A percentile compares a stretch with the other conserved stretches of the same genome.
Evolutionary conservation across 176 grass and related monocot species (phyloP).

Genomic region (Microstegium vimineum): DNA sequence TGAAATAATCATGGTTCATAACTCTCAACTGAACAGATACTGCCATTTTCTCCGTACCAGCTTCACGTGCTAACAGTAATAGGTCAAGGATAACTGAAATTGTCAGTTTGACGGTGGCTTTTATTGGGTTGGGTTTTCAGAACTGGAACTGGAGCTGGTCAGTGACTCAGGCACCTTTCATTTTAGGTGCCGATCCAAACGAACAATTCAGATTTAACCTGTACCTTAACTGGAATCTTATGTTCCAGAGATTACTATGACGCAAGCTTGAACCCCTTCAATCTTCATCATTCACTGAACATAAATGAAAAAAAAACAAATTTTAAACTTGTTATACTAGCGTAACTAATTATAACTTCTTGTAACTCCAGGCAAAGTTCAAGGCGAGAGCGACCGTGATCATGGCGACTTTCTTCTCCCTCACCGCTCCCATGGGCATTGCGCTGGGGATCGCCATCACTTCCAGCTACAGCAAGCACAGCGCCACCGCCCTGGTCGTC

Average conservation of each 20-base stretch:
- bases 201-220: not conserved
- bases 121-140: not conserved
- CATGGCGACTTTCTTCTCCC: conserved; percentile 88
- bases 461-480: conserved; percentile 58
- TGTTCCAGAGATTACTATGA: not conserved
- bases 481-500: conserved; percentile 47
- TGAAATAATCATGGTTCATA: not conserved
- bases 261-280: not conserved
- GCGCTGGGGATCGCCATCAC: conserved; percentile 56
- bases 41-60: not conserved
- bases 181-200: not conserved
- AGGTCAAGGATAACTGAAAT: not conserved
- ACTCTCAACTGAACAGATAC: not conserved
- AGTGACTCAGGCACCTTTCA: not conserved
- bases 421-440: conserved; percentile 73
- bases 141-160: not conserved
- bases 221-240: not conserved
- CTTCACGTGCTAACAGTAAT: not conserved
- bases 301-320: not conserved
- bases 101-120: not conserved
- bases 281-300: not conserved
- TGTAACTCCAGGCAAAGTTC: conserved; percentile 60
- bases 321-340: not conserved
- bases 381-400: conserved; percentile 64
- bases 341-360: not conserved